These are phyloP conservation scores for Cubamyces lactineus DNA, from an alignment of 768 basidiomycete genomes.

Conservation along the genomic window DNA sequence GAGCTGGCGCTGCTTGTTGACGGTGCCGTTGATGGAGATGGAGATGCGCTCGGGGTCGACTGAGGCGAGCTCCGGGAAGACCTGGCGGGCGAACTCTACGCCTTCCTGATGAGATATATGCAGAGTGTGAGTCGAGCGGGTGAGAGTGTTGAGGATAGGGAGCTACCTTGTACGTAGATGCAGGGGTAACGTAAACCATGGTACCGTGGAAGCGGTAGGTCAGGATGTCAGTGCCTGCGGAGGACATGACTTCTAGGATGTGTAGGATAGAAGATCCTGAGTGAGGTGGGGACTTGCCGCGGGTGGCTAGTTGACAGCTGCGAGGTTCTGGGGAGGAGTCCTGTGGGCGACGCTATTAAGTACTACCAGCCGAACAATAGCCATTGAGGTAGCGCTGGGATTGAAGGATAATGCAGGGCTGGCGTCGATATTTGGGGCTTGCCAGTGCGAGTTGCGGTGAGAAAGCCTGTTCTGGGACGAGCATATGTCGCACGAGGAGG, in stretches of 20 bases:
- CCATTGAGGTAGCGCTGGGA: too few species aligned
- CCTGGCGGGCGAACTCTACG: slow-evolving; percentile 22
- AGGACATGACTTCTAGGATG: neutral
- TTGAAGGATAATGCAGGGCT: too few species aligned
- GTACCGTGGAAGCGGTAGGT: slow-evolving; percentile 32
- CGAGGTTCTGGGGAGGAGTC: too few species aligned
- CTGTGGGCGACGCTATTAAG: too few species aligned
- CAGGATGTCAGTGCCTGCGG: slow-evolving; percentile 19
- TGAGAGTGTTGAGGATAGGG: neutral
- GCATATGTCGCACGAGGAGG: too few species aligned
- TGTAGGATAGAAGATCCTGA: neutral
- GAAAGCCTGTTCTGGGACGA: too few species aligned
- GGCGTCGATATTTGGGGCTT: too few species aligned
- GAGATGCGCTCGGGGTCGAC: slow-evolving; percentile 26
- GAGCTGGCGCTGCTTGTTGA: slow-evolving; percentile 20
- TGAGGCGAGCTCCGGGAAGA: slow-evolving; percentile 28
- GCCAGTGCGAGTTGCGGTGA: too few species aligned
- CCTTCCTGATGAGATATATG: slow-evolving; percentile 25
- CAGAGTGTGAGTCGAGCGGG: neutral
- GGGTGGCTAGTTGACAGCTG: too few species aligned
- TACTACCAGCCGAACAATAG: too few species aligned
- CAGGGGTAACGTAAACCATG: slow-evolving; percentile 35
- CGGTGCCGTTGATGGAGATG: slow-evolving; percentile 30
- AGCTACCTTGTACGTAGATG: slow-evolving; percentile 28
- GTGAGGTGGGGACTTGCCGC: neutral